Base-by-base conservation (phyloP, 176 grass and related monocot species). In the Oryza brachyantha region DNA sequence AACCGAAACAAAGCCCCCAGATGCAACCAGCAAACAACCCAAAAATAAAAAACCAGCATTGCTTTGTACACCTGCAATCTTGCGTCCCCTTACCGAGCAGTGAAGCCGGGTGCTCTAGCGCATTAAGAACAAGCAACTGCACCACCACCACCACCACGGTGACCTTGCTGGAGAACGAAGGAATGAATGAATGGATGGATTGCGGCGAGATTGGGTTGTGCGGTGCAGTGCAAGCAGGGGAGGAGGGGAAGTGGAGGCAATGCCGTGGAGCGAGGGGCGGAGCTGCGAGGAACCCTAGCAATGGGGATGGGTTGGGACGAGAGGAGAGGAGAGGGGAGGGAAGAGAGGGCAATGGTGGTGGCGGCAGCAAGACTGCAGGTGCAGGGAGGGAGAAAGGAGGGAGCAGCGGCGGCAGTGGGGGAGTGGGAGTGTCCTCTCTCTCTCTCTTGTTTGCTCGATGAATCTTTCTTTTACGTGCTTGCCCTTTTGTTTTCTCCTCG, bases 251-350 rank as follows among this genome's bases (percentile, higher is more conserved):
- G 59, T 64, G 50, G 70, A 80, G 4, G 64, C 64, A 42, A 65
- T 79, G 76, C 22, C 10, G 5, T 13, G 52, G 36, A 31, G 45
- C 12, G n/a, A 26, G 65, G 36, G 46, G 17, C 45, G 16, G 14
- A 13, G 43, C 0, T 28, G 27, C 8, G 76, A 26, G 58, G 64
- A 89, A 72, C 71, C 87, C 87, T 85, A 89, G 76, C 72, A 77
- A 82, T 76, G 57, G 75, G 69, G 69, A 5, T 50, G 63, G n/a
- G n/a, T n/a, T n/a, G n/a, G n/a, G n/a, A n/a, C n/a, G n/a, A n/a
- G n/a, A n/a, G n/a, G n/a, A n/a, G n/a, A n/a, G n/a, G n/a, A n/a
- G n/a, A n/a, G n/a, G n/a, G n/a, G n/a, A n/a, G n/a, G n/a, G n/a
- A n/a, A n/a, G 68, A 12, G 11, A 10, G 19, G 0, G 25, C 42